Percentiles rank a stretch among this genome's conserved stretches.
Conservation (phyloP, 306 rosid species). For the Carpinus fangiana region DNA sequence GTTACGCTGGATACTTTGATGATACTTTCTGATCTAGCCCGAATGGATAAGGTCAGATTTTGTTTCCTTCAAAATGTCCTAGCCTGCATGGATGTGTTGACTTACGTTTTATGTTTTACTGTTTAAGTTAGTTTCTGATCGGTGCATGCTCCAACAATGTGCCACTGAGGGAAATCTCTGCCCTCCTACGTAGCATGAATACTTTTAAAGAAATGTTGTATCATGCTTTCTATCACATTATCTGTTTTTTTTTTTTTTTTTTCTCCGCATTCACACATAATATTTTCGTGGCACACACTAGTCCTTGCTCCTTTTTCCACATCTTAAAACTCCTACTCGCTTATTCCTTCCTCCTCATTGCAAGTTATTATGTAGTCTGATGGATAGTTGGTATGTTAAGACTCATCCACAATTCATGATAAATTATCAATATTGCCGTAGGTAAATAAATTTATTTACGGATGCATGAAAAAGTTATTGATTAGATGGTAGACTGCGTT, state of each 20-base stretch:
- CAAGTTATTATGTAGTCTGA: not conserved
- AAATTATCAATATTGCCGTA: too few species aligned
- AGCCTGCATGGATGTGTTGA: not conserved
- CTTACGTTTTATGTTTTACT: constrained; percentile 1
- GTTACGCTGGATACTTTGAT: constrained; percentile 71
- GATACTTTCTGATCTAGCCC: constrained; percentile 96
- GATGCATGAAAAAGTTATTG: too few species aligned
- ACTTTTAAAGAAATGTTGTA: not conserved
- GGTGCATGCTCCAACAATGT: not conserved
- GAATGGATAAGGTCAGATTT: constrained; percentile 88
- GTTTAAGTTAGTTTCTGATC: not conserved
- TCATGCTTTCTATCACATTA: not conserved
- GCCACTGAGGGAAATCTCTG: not conserved
- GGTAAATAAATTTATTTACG: too few species aligned
- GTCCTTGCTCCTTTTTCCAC: not conserved
- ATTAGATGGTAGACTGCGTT: too few species aligned
- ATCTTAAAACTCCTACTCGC: not conserved
- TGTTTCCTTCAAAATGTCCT: constrained; percentile 19
- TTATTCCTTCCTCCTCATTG: not conserved
- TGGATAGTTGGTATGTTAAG: not conserved
- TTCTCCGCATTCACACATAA: not conserved
- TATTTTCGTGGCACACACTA: not conserved
- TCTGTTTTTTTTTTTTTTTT: not conserved
- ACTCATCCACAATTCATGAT: too few species aligned
- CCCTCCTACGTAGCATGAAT: not conserved